Conservation (phyloP, 2,329 filamentous ascomycete species). For the Pyrenochaeta sp. region DNA sequence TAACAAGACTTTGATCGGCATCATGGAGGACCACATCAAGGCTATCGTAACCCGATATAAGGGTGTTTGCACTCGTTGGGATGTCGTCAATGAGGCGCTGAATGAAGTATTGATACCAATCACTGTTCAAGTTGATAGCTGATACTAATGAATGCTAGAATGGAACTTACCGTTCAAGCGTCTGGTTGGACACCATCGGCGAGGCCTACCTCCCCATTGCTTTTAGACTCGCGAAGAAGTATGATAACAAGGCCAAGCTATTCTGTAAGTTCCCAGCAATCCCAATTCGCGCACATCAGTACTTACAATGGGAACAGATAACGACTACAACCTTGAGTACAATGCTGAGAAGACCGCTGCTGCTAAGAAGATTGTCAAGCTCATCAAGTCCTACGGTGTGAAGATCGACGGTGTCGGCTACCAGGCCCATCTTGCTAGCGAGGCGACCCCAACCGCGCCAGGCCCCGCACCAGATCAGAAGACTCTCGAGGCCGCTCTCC, state of each 20-base stretch:
- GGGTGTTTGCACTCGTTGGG: conserved; percentile 51
- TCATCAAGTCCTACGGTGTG: conserved; percentile 52
- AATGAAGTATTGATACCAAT: conserved; percentile 20
- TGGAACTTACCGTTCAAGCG: conserved; percentile 53
- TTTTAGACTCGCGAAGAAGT: conserved; percentile 52
- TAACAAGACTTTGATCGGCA: conserved; percentile 52
- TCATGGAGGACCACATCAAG: conserved; percentile 55
- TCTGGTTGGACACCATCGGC: conserved; percentile 56
- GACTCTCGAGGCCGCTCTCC: conserved; percentile 58
- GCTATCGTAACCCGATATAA: conserved; percentile 50
- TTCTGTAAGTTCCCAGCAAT: conserved; percentile 50
- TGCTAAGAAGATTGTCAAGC: conserved; percentile 49
- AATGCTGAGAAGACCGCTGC: conserved; percentile 55
- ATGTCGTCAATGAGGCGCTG: conserved; percentile 55
- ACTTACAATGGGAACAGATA: conserved; percentile 45
- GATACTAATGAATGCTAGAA: conserved; percentile 39
- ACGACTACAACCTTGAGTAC: conserved; percentile 71
- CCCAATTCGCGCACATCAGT: background rate
- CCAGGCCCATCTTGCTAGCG: conserved; percentile 64
- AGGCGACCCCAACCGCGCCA: conserved; percentile 59
- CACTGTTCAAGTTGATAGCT: no score
- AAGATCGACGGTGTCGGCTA: conserved; percentile 71
- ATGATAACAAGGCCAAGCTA: conserved; percentile 51
- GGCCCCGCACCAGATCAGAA: conserved; percentile 55
- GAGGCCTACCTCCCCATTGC: conserved; percentile 57